Evolutionary conservation across 2,329 filamentous ascomycete genomes (phyloP), one percentile per base, ranked within the genome.

Genomic region (Cladophialophora exuberans): DNA sequence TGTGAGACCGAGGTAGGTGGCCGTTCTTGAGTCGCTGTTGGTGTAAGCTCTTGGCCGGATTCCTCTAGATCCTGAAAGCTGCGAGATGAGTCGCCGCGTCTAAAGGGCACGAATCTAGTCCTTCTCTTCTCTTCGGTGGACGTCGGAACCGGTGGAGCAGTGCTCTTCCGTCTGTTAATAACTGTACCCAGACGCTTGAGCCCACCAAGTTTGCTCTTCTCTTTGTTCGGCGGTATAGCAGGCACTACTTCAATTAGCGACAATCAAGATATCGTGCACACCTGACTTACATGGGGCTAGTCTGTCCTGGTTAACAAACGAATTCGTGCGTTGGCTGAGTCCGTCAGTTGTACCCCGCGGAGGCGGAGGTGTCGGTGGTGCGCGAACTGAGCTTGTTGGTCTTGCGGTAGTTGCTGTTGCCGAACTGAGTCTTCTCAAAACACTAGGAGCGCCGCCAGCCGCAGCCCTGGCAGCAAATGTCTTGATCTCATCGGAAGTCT

Each of bases 401-500:
- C 65, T 59, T 6, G 22, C 46, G 47, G 61, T 54, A 28, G 60
- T 53, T 60, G 65, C 60, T 45, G 66, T 60, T 25, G 68, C 62
- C 31, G 72, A 68, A 52, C 70, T 69, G 55, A 68, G 69, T 48
- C 69, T 72, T 55, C 70, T 74, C 9, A 70, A 67, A 22, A 71
- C 69, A 63, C 73, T 74, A 11, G 31, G 13, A 9, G 71, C 72
- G 50, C 72, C 62, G 17, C 52, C 56, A 23, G 52, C 56, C 44
- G 44, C 62, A 38, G 52, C 71, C 59, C 71, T 72, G 52, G 79
- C 68, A 1, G 79, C 76, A 70, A 91, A 95, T 25, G 81, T 84
- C 64, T 86, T 87, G 60, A 99, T 93, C 75, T 99, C 94, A 67
- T 88, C 88, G 15, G 85, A 83, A 0, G 92, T 96, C 69, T 90